Evolutionary conservation across 2,329 filamentous ascomycete genomes (phyloP), one percentile per base, ranked within the genome.

Genomic region (Stachybotrys chlorohalonatus): DNA sequence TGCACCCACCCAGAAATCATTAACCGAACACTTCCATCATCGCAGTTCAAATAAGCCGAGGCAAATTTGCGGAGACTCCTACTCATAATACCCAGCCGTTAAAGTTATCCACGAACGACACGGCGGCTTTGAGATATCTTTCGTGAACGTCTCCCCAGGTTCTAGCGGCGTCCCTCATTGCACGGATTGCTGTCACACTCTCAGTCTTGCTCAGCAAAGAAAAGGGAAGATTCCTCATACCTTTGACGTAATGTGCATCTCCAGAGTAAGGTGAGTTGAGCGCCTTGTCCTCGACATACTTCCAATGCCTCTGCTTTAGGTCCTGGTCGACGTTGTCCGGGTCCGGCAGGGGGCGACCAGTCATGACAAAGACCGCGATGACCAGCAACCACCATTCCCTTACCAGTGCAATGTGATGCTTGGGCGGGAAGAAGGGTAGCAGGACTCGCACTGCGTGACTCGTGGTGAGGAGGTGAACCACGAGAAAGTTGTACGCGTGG

Each of bases 331-430:
- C 78, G 31, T 80, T 77, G 55, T 86, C 80, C n/a, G 82, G 73
- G 54, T 87, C 80, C 55, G 96, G 83, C 55, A 77, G 73, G 1
- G 92, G 94, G 17, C 93, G 80, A 31, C 87, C 73, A 64, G 89
- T 86, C 2, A 84, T 74, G 53, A 96, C 82, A 66, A 94, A 97
- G 11, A 92, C 81, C 0, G 84, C 81, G 47, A 96, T 69, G 0
- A 87, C 83, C 47, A 96, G 80, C 6, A 99, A 73, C 89, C 90
- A 96, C 91, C 94, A 97, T 68, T 95, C 85, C 46, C 88, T 79
- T 8, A 97, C 77, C 5, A 99, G 74, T 24, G 75, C 75, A 49
- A 90, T 68, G 61, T 96, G 93, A 62, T 85, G 86, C 63, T 83
- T 82, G 13, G 78, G 70, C 0, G 91, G 90, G 11, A 96, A 74